Evolutionary conservation across 352 stramenopile species (phyloP), one percentile per base, ranked within the genome.

Genomic region (Pelagophyceae sp.): DNA sequence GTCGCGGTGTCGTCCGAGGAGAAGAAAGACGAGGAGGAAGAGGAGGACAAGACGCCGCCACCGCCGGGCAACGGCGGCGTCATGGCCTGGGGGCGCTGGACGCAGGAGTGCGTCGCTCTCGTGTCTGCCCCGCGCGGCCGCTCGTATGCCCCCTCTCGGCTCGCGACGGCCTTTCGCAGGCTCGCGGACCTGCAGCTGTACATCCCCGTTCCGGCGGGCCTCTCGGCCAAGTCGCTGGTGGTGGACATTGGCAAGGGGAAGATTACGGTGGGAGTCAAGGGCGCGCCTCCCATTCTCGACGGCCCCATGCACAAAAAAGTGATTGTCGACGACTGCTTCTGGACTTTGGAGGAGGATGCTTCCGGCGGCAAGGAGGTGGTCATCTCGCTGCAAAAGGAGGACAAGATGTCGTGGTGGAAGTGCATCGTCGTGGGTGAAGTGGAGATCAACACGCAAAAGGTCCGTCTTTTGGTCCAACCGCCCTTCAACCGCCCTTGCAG

Each of bases 381-480:
- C 58, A 83, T 99, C 51, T 97, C 96, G 75, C 80, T 99, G 32
- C 91, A 97, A 83, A 99, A 99, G 83, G 89, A 97, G 27, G 99
- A 99, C 84, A 88, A 97, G 83, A 98, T 99, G 95, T 95, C 98
- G 89, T 99, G 96, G 96, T 99, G 96, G 96, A 96, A 97, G 80
- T 91, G 87, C 72, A 92, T 99, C 64, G 93, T 97, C 64, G 82
- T 94, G 71, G 91, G 90, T 37, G 95, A 99, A 81, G 83, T 86
- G 0, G 94, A 96, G 83, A 99, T 99, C 83, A 91, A 99, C 86
- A 97, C 97, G 40, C 92, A 94, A 78, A 98, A 98, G 82, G 94
- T 99, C 67, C n/a, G n/a, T n/a, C n/a, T n/a, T n/a, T n/a, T n/a
- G n/a, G n/a, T n/a, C n/a, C n/a, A n/a, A n/a, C n/a, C n/a, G n/a